Percentiles rank a stretch among this genome's conserved stretches.
phyloP scores from a whole-genome alignment of 1,139 yeast genomes.

The Pneumocystis wakefieldiae region DNA sequence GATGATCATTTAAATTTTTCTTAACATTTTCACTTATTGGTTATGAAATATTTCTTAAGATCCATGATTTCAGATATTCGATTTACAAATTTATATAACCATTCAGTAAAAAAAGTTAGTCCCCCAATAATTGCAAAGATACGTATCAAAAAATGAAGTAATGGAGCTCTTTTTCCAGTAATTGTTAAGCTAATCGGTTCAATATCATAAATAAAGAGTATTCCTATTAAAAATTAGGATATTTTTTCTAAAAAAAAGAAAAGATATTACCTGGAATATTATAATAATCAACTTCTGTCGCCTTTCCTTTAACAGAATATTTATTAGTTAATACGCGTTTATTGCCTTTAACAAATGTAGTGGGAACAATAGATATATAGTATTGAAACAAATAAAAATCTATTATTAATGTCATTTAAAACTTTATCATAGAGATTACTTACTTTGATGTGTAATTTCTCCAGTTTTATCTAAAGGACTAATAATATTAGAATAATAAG shows the following conservation, averaged over 20 bases:
- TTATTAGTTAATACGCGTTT: slow-evolving; percentile 66
- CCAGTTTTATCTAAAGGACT: slow-evolving; percentile 61
- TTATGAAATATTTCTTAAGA: neutral
- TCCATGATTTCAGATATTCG: neutral
- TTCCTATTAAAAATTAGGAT: slow-evolving; percentile 31
- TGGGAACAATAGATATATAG: slow-evolving; percentile 70
- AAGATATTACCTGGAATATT: slow-evolving; percentile 22
- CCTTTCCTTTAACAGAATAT: slow-evolving; percentile 58
- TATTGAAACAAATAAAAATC: slow-evolving; percentile 33
- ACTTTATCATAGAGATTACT: neutral
- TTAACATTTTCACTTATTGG: neutral
- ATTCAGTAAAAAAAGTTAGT: slow-evolving; percentile 35
- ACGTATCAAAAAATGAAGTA: slow-evolving; percentile 61
- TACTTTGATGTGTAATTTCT: slow-evolving; percentile 22
- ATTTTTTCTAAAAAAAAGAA: neutral
- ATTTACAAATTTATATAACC: slow-evolving; percentile 19
- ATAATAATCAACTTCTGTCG: slow-evolving; percentile 19
- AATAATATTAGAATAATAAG: slow-evolving; percentile 66
- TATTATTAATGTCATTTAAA: neutral
- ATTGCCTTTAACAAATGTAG: slow-evolving; percentile 52
- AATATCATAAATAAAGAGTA: slow-evolving; percentile 69
- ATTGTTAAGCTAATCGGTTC: slow-evolving; percentile 68
- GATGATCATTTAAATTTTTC: neutral
- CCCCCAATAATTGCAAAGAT: slow-evolving; percentile 74
- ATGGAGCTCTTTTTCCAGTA: slow-evolving; percentile 57